A percentile compares a stretch with the other conserved stretches of the same genome.
Conservation (phyloP, 768 basidiomycete genomes). For the Lactifluus subvellereus region DNA sequence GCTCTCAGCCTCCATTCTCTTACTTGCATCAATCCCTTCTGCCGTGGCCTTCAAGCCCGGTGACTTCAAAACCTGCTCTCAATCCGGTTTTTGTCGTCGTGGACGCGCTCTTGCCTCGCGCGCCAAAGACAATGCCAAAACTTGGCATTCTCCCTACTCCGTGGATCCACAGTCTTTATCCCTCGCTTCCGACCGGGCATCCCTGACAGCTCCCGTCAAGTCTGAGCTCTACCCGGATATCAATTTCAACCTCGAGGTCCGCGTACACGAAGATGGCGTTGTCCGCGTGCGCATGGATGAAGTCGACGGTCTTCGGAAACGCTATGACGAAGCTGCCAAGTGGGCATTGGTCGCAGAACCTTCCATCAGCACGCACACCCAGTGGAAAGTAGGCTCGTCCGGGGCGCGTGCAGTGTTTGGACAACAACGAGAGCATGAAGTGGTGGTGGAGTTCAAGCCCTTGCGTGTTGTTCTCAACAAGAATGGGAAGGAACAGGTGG, state of each 20-base stretch:
- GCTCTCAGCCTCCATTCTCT: constrained; percentile 28
- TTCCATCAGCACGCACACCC: constrained; percentile 47
- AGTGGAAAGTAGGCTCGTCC: constrained; percentile 62
- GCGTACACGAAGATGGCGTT: constrained; percentile 82
- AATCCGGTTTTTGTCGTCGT: constrained; percentile 91
- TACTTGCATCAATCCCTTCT: constrained; percentile 31
- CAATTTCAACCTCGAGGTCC: constrained; percentile 74
- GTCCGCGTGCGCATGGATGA: constrained; percentile 94
- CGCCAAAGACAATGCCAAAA: constrained; percentile 45
- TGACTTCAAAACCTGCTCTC: constrained; percentile 94
- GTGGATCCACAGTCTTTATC: constrained; percentile 53
- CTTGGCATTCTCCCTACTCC: constrained; percentile 87
- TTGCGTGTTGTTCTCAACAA: constrained; percentile 67
- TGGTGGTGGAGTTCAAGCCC: constrained; percentile 69
- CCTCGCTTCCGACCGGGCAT: constrained; percentile 47
- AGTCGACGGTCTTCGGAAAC: constrained; percentile 64
- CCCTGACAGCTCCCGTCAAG: constrained; percentile 69
- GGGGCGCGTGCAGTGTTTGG: constrained; percentile 63
- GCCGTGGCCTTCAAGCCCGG: constrained; percentile 61
- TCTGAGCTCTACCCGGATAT: constrained; percentile 81
- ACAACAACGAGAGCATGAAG: constrained; percentile 52
- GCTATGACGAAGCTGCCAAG: constrained; percentile 86
- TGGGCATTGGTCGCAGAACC: constrained; percentile 86
- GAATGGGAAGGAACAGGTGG: constrained; percentile 75
- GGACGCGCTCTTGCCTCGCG: constrained; percentile 79